Percentiles rank a stretch among this genome's conserved stretches.
phyloP scores from a whole-genome alignment of 345 rosid genomes.

The Combretum micranthum region DNA sequence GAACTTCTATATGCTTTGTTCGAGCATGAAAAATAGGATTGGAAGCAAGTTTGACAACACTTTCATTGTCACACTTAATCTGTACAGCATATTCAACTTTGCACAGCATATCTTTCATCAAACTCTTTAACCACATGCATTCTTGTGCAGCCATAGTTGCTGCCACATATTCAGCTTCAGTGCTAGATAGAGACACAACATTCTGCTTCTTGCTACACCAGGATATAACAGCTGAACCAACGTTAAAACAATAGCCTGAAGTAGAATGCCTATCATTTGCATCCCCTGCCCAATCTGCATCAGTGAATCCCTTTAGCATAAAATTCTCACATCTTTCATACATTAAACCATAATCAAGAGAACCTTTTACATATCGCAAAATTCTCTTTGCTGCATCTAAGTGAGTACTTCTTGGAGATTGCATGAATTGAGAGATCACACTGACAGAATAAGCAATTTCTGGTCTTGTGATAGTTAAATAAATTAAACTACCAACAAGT shows the following conservation, averaged over 20 bases:
- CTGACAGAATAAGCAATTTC: slow-evolving; percentile 2
- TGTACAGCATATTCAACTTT: background rate
- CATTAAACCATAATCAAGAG: background rate
- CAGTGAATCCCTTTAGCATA: slow-evolving; percentile 3
- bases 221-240: background rate
- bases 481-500: too few relatives aligned
- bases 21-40: slow-evolving; percentile 5
- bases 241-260: too few relatives aligned
- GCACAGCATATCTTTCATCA: too few relatives aligned
- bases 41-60: background rate
- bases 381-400: too few relatives aligned
- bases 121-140: too few relatives aligned
- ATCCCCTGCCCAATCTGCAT: background rate
- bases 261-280: slow-evolving; percentile 1
- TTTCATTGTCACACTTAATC: slow-evolving; percentile 2
- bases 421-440: slow-evolving; percentile 10
- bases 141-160: too few relatives aligned
- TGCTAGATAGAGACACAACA: background rate
- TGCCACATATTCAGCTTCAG: too few relatives aligned
- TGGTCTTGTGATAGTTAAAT: too few relatives aligned
- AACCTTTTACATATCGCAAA: slow-evolving; percentile 3
- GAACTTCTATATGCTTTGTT: too few relatives aligned
- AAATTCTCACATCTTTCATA: background rate
- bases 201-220: slow-evolving; percentile 6
- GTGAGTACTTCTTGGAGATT: slow-evolving; percentile 1